Conservation (phyloP, 2,329 filamentous ascomycete species). For the Ceratocystis alfenasii region DNA sequence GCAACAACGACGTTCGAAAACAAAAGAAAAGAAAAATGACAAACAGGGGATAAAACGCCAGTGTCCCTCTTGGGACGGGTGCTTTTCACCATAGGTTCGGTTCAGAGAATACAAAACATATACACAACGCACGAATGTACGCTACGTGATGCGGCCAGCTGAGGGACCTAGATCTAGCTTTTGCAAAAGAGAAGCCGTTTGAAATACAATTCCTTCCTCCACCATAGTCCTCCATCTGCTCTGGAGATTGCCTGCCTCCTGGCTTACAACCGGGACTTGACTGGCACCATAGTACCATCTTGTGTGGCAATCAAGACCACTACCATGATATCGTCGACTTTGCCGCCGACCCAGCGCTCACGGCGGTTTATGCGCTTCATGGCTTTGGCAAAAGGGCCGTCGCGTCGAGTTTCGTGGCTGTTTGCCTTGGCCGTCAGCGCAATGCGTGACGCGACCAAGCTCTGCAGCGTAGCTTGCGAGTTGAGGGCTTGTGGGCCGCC, state of each 20-base stretch:
- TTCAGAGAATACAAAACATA: not conserved
- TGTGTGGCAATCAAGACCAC: slow-evolving; percentile 68
- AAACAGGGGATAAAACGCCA: not conserved
- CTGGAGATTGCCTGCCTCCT: not conserved
- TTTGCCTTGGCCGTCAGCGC: slow-evolving; percentile 73
- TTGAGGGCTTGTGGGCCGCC: slow-evolving; percentile 12
- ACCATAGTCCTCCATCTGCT: slow-evolving; percentile 4
- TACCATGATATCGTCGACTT: slow-evolving; percentile 90
- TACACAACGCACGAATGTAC: not conserved
- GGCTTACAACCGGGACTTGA: slow-evolving; percentile 28
- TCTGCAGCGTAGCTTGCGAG: slow-evolving; percentile 51
- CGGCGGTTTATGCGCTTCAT: slow-evolving; percentile 77
- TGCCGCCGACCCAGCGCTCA: slow-evolving; percentile 82
- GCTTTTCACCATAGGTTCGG: not conserved
- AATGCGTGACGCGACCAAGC: slow-evolving; percentile 65
- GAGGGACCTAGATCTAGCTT: not conserved
- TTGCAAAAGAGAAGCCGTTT: not conserved
- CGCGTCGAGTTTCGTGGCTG: slow-evolving; percentile 65
- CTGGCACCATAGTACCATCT: slow-evolving; percentile 31
- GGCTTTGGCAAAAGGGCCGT: slow-evolving; percentile 91
- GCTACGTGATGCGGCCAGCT: not conserved
- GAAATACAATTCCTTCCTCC: not conserved
- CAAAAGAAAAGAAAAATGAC: not conserved
- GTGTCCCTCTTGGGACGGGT: not conserved
- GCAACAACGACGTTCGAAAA: not conserved